Evolutionary conservation across 2,329 filamentous ascomycete genomes (phyloP), one percentile per base, ranked within the genome.

Genomic region (Teratosphaeria gauchensis): DNA sequence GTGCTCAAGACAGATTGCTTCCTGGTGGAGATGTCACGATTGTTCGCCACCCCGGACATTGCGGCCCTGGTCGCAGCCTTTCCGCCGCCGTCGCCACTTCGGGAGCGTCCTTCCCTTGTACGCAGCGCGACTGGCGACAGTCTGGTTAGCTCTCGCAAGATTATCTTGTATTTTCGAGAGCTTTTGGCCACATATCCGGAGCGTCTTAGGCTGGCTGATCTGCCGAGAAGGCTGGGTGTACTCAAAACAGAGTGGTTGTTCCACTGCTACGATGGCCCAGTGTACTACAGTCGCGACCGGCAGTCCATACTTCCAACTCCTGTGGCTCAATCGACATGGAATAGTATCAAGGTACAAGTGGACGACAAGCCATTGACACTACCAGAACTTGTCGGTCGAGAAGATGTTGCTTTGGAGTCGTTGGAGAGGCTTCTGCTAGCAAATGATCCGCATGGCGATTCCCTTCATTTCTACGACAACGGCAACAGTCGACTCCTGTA

Each of bases 21-120:
- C 24, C 24, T 28, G 24, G 24, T 9, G 6, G 31, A 53, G 24
- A 68, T 68, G 66, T 58, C 62, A n/a, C 57, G 59, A 28, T 61
- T 69, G 21, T 69, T 69, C 54, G 64, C 65, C 14, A 58, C 66
- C 5, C 57, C 61, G 28, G 68, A 69, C 35, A 66, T 69, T 11
- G 66, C 65, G 28, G 60, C 62, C 21, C 61, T 69, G 42, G 61
- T 68, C 11, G 56, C 61, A 38, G 63, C 63, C 54, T 64, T 68
- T 62, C 56, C 61, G 58, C 66, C 66, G 31, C 60, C 63, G 16
- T 56, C 57, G 21, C 63, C 60, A 46, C 63, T 56, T n/a, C 61
- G 51, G 48, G 59, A 56, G 7, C 59, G 61, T 19, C 62, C 66
- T 7, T 55, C 59, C 19, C 59, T 69, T 3, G 61, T 69, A 14